Evolutionary conservation across 2,329 filamentous ascomycete species (phyloP), one percentile per base, ranked within the genome.

Genomic region (Pseudogymnoascus sp.): DNA sequence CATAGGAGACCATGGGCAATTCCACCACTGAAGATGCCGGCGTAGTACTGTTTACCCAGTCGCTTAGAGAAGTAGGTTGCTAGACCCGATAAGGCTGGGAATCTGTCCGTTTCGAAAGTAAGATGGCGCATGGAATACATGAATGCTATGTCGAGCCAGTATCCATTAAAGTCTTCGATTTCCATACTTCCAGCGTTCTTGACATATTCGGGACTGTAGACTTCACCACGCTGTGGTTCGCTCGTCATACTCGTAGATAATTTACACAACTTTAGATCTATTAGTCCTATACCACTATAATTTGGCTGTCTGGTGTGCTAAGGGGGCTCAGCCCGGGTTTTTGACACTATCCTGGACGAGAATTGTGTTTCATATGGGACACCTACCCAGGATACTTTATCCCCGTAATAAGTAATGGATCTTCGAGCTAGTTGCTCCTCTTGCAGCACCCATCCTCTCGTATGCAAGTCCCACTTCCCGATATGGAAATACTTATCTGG

Each of bases 141-240:
- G 37, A 38, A 8, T 58, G 62, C 18, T 57, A 63, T 26, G 33
- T 60, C 13, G 58, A 58, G 18, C 61, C 60, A 26, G 61, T 60
- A 39, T 21, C 18, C 37, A 19, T 39, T 19, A 18, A 39, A 39
- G 37, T 21, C 37, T 39, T 39, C 37, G 18, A 12, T 21, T 21
- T 39, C 37, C 37, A 39, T 39, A 18, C 37, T 39, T 18, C 10
- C 37, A 39, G 37, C 37, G 37, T 21, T 39, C 21, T 39, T 39
- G 37, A 39, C 18, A 39, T 39, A 39, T 39, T 21, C 37, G 18
- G 37, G 37, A 39, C 37, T 21, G 37, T 39, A 39, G 37, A 39
- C 37, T 39, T 39, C 37, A 21, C 37, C 37, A 39, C 37, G 37
- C 18, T 39, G 37, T 39, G 18, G 37, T 39, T 39, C 37, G 37